Evolutionary conservation across 345 rosid species (phyloP).

Genomic region (Iberis pinnata): DNA sequence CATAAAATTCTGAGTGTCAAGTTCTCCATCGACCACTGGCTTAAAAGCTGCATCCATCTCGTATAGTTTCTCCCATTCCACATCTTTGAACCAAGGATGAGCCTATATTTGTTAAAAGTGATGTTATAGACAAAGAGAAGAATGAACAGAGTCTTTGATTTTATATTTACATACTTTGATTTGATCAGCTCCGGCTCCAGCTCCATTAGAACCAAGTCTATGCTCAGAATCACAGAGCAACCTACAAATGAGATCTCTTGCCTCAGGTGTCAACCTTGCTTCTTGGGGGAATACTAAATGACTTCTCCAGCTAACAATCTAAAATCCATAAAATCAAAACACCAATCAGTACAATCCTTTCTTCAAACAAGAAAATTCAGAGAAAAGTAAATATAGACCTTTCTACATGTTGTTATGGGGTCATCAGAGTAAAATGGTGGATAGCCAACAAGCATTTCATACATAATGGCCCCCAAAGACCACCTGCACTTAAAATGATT

Average conservation of each 20-base stretch:
- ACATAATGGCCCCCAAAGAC: conserved; percentile 94
- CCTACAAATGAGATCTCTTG: conserved; percentile 63
- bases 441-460: conserved; percentile 84
- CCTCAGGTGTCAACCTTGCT: conserved; percentile 75
- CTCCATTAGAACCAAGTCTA: conserved; percentile 76
- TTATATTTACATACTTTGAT: conserved; percentile 48
- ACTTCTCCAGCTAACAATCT: conserved; percentile 87
- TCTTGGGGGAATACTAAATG: conserved; percentile 78
- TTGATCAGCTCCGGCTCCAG: conserved; percentile 44
- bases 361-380: too few relatives aligned
- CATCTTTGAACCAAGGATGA: conserved; percentile 94
- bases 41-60: conserved; percentile 88
- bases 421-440: conserved; percentile 82
- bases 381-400: conserved; percentile 40
- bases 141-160: neutral
- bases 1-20: conserved; percentile 88
- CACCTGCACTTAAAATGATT: conserved; percentile 47
- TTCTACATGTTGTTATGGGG: conserved; percentile 85
- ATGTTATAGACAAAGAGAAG: conserved; percentile 7
- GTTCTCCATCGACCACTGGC: conserved; percentile 74
- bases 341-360: neutral
- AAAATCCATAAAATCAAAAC: conserved; percentile 11
- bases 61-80: conserved; percentile 70
- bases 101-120: conserved; percentile 33
- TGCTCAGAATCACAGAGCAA: conserved; percentile 82